Percentiles rank a stretch among this genome's conserved stretches.
Evolutionary conservation across 495 filamentous ascomycete genomes (phyloP).

Genomic region (Aspergillus indologenus): DNA sequence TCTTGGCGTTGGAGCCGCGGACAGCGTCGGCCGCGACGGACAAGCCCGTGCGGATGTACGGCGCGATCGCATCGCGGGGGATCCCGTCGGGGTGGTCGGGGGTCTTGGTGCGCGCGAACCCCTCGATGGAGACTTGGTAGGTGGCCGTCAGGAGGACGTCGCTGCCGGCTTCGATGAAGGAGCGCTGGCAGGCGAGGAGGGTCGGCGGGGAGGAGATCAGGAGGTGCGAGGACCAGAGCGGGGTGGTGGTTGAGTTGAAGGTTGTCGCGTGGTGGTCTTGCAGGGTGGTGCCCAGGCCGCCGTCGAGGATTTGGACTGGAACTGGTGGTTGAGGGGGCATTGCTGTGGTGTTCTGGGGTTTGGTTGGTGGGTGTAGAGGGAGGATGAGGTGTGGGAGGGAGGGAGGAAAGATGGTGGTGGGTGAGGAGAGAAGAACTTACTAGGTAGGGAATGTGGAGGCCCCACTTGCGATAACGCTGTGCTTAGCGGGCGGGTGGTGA

Average conservation of each 20-base stretch:
- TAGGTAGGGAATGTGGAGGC: not conserved
- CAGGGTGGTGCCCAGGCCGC: constrained; percentile 65
- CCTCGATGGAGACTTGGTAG: constrained; percentile 58
- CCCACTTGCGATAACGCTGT: too few relatives aligned
- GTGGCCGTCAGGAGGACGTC: constrained; percentile 63
- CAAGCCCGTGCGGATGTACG: constrained; percentile 24
- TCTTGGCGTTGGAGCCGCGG: constrained; percentile 18
- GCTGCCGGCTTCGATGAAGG: constrained; percentile 51
- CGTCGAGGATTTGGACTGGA: constrained; percentile 50
- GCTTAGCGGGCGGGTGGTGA: too few relatives aligned
- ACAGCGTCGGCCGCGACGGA: constrained; percentile 33
- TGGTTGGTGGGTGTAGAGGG: not conserved
- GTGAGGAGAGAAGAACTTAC: not conserved
- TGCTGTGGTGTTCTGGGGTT: not conserved
- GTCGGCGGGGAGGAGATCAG: constrained; percentile 49
- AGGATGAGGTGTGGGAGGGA: not conserved
- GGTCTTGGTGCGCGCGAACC: constrained; percentile 44
- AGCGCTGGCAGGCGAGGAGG: constrained; percentile 49
- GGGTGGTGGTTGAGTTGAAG: constrained; percentile 47
- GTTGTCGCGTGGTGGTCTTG: constrained; percentile 47
- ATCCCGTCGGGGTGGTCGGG: constrained; percentile 23
- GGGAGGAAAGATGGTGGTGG: not conserved
- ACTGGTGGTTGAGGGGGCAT: not conserved
- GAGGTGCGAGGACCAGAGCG: constrained; percentile 65
- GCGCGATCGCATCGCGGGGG: constrained; percentile 21